Percentiles rank a stretch among this genome's conserved stretches.
Evolutionary conservation across 345 rosid genomes (phyloP).

Genomic region (Nephelium lappaceum): DNA sequence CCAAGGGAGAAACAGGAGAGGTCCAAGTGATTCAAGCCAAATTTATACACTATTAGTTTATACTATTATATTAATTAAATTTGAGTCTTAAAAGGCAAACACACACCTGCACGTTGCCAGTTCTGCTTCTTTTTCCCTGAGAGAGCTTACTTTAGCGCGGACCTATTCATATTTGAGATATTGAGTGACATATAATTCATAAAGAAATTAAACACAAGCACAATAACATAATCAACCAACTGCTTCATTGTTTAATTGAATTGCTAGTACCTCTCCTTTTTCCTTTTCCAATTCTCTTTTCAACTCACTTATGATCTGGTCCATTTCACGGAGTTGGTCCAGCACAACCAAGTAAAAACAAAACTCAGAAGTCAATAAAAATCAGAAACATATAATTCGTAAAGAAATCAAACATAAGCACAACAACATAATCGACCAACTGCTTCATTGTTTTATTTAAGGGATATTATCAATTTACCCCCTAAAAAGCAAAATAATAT

Average conservation of each 20-base stretch:
- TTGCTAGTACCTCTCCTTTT: slow-evolving; percentile 78
- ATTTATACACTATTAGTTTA: too few species aligned
- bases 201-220: not conserved
- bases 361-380: not conserved
- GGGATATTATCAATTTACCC: too few species aligned
- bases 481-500: too few species aligned
- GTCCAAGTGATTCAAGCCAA: too few species aligned
- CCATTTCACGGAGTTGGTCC: slow-evolving; percentile 81
- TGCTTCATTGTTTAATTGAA: slow-evolving; percentile 83
- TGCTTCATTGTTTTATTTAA: too few species aligned
- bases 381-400: too few species aligned
- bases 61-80: not conserved
- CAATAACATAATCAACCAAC: slow-evolving; percentile 40
- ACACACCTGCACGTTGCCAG: slow-evolving; percentile 72
- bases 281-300: slow-evolving; percentile 82
- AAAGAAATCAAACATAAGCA: too few species aligned
- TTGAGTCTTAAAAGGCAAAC: not conserved
- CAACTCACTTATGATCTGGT: slow-evolving; percentile 57
- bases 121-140: slow-evolving; percentile 88
- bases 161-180: slow-evolving; percentile 44
- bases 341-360: slow-evolving; percentile 31
- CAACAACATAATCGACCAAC: too few species aligned
- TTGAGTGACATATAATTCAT: slow-evolving; percentile 14
- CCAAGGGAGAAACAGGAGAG: too few species aligned
- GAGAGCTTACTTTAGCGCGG: slow-evolving; percentile 91